A percentile compares a stretch with the other conserved stretches of the same genome.
Evolutionary conservation across 139 green algal genomes (phyloP).

Genomic region (Diplosphaera chodatii): DNA sequence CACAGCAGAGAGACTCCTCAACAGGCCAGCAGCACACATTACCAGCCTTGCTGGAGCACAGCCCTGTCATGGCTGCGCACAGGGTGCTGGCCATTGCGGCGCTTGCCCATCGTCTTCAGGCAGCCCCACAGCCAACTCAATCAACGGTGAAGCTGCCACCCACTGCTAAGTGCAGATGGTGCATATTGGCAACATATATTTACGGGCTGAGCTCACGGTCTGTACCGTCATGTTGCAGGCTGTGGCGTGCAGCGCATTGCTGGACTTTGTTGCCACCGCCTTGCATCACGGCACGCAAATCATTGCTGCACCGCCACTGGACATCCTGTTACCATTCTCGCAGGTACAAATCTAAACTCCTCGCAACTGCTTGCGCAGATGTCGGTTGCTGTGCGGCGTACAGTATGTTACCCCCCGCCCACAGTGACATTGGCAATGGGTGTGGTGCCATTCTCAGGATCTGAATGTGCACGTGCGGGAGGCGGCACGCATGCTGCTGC

Average conservation of each 20-base stretch:
- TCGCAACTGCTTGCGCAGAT: too few relatives aligned
- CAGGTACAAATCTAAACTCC: neutral
- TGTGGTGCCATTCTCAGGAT: too few relatives aligned
- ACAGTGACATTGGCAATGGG: too few relatives aligned
- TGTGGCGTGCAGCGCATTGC: neutral
- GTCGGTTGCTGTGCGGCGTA: too few relatives aligned
- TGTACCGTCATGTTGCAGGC: neutral
- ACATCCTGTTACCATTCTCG: neutral
- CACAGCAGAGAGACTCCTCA: neutral
- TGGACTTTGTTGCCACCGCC: neutral
- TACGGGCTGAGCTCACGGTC: too few relatives aligned
- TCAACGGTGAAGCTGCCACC: neutral
- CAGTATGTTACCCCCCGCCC: too few relatives aligned
- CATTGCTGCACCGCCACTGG: neutral
- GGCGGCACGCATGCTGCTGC: neutral
- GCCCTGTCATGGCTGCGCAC: neutral
- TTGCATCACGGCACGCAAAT: neutral
- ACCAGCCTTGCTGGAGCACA: neutral
- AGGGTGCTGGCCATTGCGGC: neutral
- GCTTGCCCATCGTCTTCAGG: neutral
- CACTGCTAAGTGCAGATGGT: too few relatives aligned
- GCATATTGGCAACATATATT: too few relatives aligned
- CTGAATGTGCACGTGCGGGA: neutral
- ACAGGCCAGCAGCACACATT: neutral
- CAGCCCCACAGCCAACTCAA: neutral